These are phyloP conservation scores for Centaurea solstitialis DNA, from an alignment of 129 eudicot species.

Conservation along the genomic window DNA sequence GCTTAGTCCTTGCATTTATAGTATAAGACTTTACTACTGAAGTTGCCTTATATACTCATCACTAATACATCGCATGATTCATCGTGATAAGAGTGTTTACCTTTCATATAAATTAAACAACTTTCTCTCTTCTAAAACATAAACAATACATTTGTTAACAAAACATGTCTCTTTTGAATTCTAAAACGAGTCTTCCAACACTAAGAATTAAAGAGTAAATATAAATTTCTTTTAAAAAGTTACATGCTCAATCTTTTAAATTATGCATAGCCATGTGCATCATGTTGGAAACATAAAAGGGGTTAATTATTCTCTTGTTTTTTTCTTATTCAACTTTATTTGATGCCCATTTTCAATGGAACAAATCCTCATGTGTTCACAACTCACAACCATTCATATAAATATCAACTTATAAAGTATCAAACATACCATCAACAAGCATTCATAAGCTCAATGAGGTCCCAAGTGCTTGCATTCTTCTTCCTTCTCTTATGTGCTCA, in stretches of 20 bases:
- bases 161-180: too few species aligned
- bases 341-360: slow-evolving; percentile 30
- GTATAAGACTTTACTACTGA: too few species aligned
- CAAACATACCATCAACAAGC: slow-evolving; percentile 6
- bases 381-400: slow-evolving; percentile 12
- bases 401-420: not conserved
- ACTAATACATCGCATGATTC: too few species aligned
- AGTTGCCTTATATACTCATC: too few species aligned
- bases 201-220: not conserved
- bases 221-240: not conserved
- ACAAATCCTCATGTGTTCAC: slow-evolving; percentile 22
- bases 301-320: slow-evolving; percentile 18
- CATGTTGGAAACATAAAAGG: slow-evolving; percentile 1
- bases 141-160: too few species aligned
- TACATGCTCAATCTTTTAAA: not conserved
- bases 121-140: too few species aligned
- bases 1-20: too few species aligned
- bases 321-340: slow-evolving; percentile 18
- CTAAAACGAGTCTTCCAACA: not conserved
- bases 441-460: slow-evolving; percentile 24
- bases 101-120: too few species aligned
- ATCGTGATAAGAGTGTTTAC: too few species aligned
- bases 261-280: slow-evolving; percentile 1
- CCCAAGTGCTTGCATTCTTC: slow-evolving; percentile 26
- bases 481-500: slow-evolving; percentile 33